Conservation (phyloP, 768 basidiomycete species). For the Auriculariales sp. region DNA sequence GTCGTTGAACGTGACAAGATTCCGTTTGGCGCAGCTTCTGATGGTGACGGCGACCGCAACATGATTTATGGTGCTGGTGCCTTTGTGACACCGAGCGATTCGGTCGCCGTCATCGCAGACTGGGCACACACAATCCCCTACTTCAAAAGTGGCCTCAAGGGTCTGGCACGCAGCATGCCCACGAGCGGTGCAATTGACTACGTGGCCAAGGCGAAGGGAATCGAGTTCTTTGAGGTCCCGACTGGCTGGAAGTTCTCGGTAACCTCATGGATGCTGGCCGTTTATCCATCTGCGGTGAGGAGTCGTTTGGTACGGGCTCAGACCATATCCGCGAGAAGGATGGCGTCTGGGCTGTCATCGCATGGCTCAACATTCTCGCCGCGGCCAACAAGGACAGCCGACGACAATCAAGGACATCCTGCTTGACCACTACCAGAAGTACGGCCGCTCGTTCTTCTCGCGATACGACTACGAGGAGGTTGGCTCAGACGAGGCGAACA, state of each 20-base stretch:
- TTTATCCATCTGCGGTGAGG: conserved; percentile 96
- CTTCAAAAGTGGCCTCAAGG: conserved; percentile 89
- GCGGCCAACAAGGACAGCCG: conserved; percentile 73
- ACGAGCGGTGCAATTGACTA: conserved; percentile 94
- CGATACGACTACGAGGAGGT: conserved; percentile 99
- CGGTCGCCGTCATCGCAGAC: conserved; percentile 96
- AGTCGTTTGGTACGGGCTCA: conserved; percentile 98
- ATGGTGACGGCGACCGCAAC: conserved; percentile 96
- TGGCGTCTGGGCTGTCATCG: conserved; percentile 96
- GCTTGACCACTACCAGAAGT: conserved; percentile 72
- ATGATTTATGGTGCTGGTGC: conserved; percentile 99
- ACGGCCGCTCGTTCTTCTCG: conserved; percentile 97
- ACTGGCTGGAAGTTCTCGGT: conserved; percentile 99
- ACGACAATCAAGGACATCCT: conserved; percentile 87
- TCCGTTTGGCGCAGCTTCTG: conserved; percentile 88
- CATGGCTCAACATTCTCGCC: conserved; percentile 91
- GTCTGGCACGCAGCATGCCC: conserved; percentile 93
- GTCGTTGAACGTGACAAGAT: conserved; percentile 77
- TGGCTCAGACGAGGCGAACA: conserved; percentile 76
- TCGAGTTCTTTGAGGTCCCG: conserved; percentile 92
- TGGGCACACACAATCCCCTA: conserved; percentile 85
- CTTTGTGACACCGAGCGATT: conserved; percentile 96
- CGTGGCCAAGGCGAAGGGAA: conserved; percentile 84
- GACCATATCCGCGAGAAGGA: conserved; percentile 99
- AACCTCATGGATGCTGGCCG: conserved; percentile 99